Base-by-base conservation (phyloP, 139 green algal species). In the Ostreobium quekettii region DNA sequence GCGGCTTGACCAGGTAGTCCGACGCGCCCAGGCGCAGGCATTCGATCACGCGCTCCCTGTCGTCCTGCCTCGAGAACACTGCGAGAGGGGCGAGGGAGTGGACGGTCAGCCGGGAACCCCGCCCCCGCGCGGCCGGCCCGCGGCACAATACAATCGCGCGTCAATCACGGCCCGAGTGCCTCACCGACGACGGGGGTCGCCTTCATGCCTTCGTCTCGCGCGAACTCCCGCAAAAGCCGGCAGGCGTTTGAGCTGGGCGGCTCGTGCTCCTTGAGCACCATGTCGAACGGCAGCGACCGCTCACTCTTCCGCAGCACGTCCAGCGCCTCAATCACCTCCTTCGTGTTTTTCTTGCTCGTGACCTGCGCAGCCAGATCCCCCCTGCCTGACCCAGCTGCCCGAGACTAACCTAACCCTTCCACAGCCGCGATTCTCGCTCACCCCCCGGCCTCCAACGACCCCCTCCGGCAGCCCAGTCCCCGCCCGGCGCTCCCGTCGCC, bases 1-100 rank as follows among this genome's bases (percentile, higher is more conserved):
- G 72, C 1, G 89, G 89, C 64, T 92, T 93, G 36, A 96, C 73
- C 39, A 93, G 82, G 67, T 87, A 96, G 76, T 96, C 89, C 22
- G 87, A 81, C 1, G 89, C 89, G 26, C 89, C 89, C n/a, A 85
- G 77, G 30, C 84, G 77, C 15, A 95, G 79, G 79, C 87, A 93
- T 3, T 83, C 72, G 36, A 88, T 67, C 31, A 95, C 84, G 3
- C 78, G 69, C 4, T 89, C 78, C 8, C 77, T 75, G 33, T 90
- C 82, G 56, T 91, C 82, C 29, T 83, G 60, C 1, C 57, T 68
- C 0, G 81, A 90, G 6, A 83, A 82, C 2, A 95, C 87, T 91
- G 81, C 71, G 38, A 4, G 1, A 0, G 36, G 6, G 6, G 33
- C 6, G 36, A 7, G 36, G 24, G 36, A 56, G n/a, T 26, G 36